A percentile compares a stretch with the other conserved stretches of the same genome.
These are phyloP conservation scores for Periglandula ipomoeae DNA, from an alignment of 2,329 filamentous ascomycete genomes.

Conservation along the genomic window DNA sequence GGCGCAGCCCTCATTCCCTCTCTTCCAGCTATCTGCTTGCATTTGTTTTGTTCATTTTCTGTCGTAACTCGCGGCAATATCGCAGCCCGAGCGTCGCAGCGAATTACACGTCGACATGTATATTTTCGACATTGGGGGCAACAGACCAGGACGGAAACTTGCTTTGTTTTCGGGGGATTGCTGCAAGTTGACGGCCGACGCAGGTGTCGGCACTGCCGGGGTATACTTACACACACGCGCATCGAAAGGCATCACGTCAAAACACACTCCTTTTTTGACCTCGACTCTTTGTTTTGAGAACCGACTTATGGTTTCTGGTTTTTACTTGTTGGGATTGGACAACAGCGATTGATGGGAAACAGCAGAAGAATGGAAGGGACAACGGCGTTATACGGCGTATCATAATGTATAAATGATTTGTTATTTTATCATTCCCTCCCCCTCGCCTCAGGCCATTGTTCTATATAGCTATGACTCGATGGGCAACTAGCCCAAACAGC, in stretches of 20 bases:
- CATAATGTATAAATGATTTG: conserved; percentile 14
- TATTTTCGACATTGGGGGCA: background rate
- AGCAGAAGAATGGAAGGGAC: conserved; percentile 13
- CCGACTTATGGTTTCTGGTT: conserved; percentile 5
- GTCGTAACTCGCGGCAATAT: background rate
- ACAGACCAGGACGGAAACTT: too few species aligned
- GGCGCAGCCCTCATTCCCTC: background rate
- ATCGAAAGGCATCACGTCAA: background rate
- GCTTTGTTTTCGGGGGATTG: background rate
- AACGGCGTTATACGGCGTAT: conserved; percentile 18
- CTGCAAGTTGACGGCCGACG: background rate
- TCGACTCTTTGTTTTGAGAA: background rate
- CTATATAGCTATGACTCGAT: background rate
- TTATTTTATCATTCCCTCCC: conserved; percentile 13
- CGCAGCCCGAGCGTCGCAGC: background rate
- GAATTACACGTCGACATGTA: background rate
- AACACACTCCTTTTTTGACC: background rate
- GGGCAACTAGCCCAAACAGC: background rate
- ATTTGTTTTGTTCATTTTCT: background rate
- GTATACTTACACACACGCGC: background rate
- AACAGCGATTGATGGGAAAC: conserved; percentile 13
- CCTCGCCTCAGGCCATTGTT: conserved; percentile 1
- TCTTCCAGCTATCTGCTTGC: background rate
- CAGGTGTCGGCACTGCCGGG: background rate
- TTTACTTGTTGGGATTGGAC: conserved; percentile 6